phyloP scores from a whole-genome alignment of 768 basidiomycete species.

The Agrocybe praecox region DNA sequence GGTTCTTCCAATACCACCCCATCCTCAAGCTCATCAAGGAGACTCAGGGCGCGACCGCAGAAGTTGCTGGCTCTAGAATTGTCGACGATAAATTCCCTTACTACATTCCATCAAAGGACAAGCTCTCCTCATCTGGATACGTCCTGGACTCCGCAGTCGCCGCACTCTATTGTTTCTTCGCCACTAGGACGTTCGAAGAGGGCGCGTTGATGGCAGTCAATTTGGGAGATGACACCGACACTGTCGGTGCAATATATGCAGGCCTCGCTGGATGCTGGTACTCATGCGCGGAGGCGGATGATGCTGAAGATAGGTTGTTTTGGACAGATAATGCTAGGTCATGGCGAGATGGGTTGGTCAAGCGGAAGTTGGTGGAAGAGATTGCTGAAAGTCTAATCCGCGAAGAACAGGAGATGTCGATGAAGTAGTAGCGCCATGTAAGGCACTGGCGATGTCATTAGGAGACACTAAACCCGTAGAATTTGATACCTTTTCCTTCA shows the following conservation, averaged over 20 bases:
- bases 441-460: background rate
- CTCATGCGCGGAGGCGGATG: constrained; percentile 24
- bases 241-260: constrained; percentile 47
- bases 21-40: constrained; percentile 35
- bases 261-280: constrained; percentile 49
- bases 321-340: constrained; percentile 38
- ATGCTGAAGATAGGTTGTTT: constrained; percentile 22
- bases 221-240: constrained; percentile 46
- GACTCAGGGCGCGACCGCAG: constrained; percentile 19
- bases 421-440: background rate
- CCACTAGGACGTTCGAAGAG: constrained; percentile 42
- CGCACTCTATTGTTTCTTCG: constrained; percentile 47
- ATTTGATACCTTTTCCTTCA: no score
- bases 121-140: constrained; percentile 40
- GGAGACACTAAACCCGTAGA: no score
- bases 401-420: constrained; percentile 14
- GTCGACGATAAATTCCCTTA: constrained; percentile 21
- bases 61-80: background rate
- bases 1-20: constrained; percentile 39
- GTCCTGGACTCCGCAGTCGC: constrained; percentile 42
- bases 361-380: constrained; percentile 34
- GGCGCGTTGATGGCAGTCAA: constrained; percentile 48
- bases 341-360: constrained; percentile 35
- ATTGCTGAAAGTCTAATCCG: constrained; percentile 37
- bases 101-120: constrained; percentile 27